These are phyloP conservation scores for Aspergillus indologenus DNA, from an alignment of 495 filamentous ascomycete genomes.

Conservation along the genomic window DNA sequence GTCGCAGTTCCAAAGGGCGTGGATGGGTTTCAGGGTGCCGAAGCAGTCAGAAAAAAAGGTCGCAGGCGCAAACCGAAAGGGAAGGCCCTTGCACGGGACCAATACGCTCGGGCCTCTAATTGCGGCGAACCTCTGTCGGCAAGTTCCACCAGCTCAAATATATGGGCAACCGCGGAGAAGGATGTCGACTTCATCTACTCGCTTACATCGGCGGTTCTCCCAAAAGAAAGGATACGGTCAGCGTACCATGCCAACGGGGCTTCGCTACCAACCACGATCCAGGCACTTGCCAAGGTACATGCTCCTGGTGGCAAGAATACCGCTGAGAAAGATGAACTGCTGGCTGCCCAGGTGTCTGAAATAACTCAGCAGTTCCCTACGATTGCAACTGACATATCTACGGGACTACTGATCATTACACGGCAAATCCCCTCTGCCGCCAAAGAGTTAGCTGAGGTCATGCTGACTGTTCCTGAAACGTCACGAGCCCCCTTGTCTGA, in stretches of 20 bases:
- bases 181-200: constrained; percentile 60
- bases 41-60: constrained; percentile 36
- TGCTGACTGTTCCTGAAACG: constrained; percentile 28
- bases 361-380: constrained; percentile 52
- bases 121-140: constrained; percentile 13
- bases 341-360: constrained; percentile 49
- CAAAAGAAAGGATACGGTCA: constrained; percentile 51
- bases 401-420: constrained; percentile 53
- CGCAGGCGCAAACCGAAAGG: constrained; percentile 41
- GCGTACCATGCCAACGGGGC: constrained; percentile 60
- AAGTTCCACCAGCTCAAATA: constrained; percentile 32
- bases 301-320: too few relatives aligned
- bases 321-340: constrained; percentile 39
- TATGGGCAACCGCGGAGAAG: constrained; percentile 54
- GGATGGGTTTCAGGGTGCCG: constrained; percentile 66
- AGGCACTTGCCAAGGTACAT: constrained; percentile 42
- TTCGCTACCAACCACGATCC: constrained; percentile 55
- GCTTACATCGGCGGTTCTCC: constrained; percentile 41
- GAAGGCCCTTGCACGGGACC: constrained; percentile 15
- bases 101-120: constrained; percentile 13
- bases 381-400: constrained; percentile 41
- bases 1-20: constrained; percentile 61
- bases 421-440: constrained; percentile 53
- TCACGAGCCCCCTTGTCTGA: constrained; percentile 31
- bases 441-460: constrained; percentile 56